Base-by-base conservation (phyloP, 2,329 filamentous ascomycete genomes). In the Penicillium sp. region DNA sequence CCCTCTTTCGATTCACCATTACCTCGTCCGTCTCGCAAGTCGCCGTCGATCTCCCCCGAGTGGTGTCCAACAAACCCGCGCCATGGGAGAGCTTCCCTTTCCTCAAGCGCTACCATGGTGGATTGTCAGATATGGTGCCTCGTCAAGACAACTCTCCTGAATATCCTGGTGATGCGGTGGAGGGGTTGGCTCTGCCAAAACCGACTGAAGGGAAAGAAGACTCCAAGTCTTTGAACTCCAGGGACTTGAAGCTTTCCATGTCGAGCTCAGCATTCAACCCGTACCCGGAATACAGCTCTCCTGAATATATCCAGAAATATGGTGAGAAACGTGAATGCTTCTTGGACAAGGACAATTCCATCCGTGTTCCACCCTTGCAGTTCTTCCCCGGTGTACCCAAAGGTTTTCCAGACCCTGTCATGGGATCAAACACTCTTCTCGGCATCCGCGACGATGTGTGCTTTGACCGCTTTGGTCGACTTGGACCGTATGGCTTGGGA, bases 401-500 rank as follows among this genome's bases (percentile, higher is more conserved):
- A 41, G 90, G 89, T 1, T 93, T 94, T 60, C 92, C 92, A 0
- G 79, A 92, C 32, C 77, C 87, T 41, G 77, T 85, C 2, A 76
- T 90, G 56, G 92, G 92, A n/a, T 94, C 87, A 0, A 89, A 95
- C 54, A 79, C 88, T 7, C 63, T 90, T 27, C 66, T 96, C 9
- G 82, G 80, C 0, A 69, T 96, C 23, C 78, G 84, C 12, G 79
- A 93, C 49, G 83, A 94, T 54, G 77, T 95, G 31, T 98, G 92
- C 67, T 95, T 95, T 57, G 92, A 98, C 51, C 77, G 92, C 2
- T 94, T 85, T 59, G 90, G 90, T 2, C 77, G 88, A 47, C 77
- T 92, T 18, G 89, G 86, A 0, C 85, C 90, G 0, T 98, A 98
- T 52, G 90, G 90, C 0, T 78, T 87, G 44, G 90, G 90, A 6